Conservation (phyloP, 345 rosid species). For the Pugionium cornutum region DNA sequence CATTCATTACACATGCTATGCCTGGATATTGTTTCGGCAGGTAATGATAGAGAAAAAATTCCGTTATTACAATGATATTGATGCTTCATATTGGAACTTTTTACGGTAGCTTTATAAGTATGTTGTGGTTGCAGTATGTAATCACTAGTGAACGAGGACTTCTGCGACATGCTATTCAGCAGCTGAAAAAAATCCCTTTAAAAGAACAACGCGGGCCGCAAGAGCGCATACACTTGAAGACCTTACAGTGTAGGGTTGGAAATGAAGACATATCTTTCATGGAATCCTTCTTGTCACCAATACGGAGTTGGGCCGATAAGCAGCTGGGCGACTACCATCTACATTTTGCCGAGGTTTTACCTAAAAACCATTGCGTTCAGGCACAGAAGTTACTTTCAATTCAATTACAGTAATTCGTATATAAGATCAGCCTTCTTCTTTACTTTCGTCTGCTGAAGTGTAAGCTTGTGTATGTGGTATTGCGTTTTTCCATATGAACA, state of each 20-base stretch:
- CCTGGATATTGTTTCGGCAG: constrained; percentile 94
- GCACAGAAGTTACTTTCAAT: constrained; percentile 7
- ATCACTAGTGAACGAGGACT: constrained; percentile 80
- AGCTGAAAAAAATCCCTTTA: constrained; percentile 80
- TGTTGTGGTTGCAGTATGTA: constrained; percentile 63
- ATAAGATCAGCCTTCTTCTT: constrained; percentile 16
- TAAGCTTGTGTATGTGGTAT: constrained; percentile 19
- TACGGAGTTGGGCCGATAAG: constrained; percentile 89
- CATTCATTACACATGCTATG: constrained; percentile 87
- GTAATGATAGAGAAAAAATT: constrained; percentile 44
- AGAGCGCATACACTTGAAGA: constrained; percentile 89
- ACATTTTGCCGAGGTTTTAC: constrained; percentile 83
- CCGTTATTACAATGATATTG: constrained; percentile 11
- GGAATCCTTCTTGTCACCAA: constrained; percentile 82
- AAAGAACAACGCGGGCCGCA: constrained; percentile 96
- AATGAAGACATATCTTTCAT: constrained; percentile 69
- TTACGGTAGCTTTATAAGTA: constrained; percentile 24
- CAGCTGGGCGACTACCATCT: constrained; percentile 86
- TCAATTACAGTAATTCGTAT: constrained; percentile 12
- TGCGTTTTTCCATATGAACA: constrained; percentile 18
- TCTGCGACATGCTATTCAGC: constrained; percentile 81
- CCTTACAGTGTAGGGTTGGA: constrained; percentile 65
- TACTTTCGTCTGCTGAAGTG: not conserved
- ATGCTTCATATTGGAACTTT: constrained; percentile 18
- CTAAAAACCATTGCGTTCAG: constrained; percentile 9